Evolutionary conservation across 2,329 filamentous ascomycete genomes (phyloP), one percentile per base, ranked within the genome.

Genomic region (Aschersonia sp.): DNA sequence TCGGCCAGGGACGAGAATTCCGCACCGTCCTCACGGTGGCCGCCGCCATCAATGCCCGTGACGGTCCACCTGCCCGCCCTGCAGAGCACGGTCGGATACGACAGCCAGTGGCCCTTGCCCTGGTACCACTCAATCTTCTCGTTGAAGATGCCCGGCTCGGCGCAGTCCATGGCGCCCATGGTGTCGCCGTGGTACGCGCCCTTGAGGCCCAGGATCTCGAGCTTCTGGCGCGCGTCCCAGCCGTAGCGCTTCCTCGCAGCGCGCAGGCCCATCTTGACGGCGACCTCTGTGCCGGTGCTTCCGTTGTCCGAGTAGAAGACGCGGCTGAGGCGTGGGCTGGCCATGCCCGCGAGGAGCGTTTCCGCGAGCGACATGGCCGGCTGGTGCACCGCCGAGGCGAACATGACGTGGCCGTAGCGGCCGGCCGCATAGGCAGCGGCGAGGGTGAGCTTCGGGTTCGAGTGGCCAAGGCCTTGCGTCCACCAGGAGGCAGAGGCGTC

Each of bases 401-500:
- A 92, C 83, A 94, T 92, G 54, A 92, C 84, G 62, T 94, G 87
- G 0, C 87, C 87, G 57, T 92, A 94, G 31, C 86, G 74, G 6
- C 87, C 86, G 1, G 87, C 84, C 0, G 87, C 86, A 57, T 92
- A 82, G 0, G 87, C 84, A 2, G 86, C 85, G 0, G 84, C 79
- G 2, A 92, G 73, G 0, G 84, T 76, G 1, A 94, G 69, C 0
- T 72, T 66, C 0, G 85, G 76, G 54, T 86, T 88, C 5, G 81
- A 83, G 53, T 94, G 87, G 1, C 87, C 87, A 0, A 94, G 72
- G 2, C 87, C 87, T 62, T 94, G 87, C 0, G 87, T 94, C 87
- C 87, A 94, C 87, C 87, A 94, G 0, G 85, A 90, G 1, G 86
- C 86, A 0, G 86, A 92, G 2, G 83, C 87, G 55, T 94, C 87